Evolutionary conservation across 2,329 filamentous ascomycete species (phyloP).

Genomic region (Venturia asperata): DNA sequence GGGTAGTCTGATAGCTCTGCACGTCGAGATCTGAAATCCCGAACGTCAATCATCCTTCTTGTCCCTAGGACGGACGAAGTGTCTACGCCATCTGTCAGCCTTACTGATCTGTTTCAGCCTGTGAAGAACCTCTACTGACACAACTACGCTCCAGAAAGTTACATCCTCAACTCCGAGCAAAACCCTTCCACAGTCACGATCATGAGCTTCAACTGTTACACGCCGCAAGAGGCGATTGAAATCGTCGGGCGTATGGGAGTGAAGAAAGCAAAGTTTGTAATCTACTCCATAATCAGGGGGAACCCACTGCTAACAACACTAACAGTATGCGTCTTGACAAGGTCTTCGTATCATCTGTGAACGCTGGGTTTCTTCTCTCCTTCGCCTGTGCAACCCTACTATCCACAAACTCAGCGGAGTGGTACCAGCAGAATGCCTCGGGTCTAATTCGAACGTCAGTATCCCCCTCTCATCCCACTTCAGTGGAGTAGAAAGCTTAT

Average conservation of each 20-base stretch:
- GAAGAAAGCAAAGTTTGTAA: conserved; percentile 37
- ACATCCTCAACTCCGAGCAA: background rate
- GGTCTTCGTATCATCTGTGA: conserved; percentile 45
- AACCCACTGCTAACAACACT: background rate
- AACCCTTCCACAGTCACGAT: background rate
- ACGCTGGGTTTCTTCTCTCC: conserved; percentile 46
- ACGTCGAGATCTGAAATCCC: background rate
- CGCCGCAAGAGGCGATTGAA: conserved; percentile 45
- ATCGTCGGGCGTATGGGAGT: conserved; percentile 44
- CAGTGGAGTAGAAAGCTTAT: conserved; percentile 29
- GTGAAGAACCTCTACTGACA: background rate
- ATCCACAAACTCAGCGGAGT: conserved; percentile 26
- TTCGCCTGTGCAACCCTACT: conserved; percentile 38
- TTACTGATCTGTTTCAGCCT: background rate
- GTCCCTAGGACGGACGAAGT: background rate
- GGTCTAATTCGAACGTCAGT: background rate
- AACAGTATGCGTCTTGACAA: conserved; percentile 46
- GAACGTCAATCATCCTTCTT: background rate
- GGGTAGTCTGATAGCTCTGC: background rate
- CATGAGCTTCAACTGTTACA: conserved; percentile 34
- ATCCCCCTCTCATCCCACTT: conserved; percentile 19
- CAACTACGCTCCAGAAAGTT: background rate
- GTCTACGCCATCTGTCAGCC: background rate
- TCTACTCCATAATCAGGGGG: too few relatives aligned
- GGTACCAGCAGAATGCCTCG: conserved; percentile 29